These are phyloP conservation scores for Amanita exitialis DNA, from an alignment of 768 basidiomycete species.

Conservation along the genomic window DNA sequence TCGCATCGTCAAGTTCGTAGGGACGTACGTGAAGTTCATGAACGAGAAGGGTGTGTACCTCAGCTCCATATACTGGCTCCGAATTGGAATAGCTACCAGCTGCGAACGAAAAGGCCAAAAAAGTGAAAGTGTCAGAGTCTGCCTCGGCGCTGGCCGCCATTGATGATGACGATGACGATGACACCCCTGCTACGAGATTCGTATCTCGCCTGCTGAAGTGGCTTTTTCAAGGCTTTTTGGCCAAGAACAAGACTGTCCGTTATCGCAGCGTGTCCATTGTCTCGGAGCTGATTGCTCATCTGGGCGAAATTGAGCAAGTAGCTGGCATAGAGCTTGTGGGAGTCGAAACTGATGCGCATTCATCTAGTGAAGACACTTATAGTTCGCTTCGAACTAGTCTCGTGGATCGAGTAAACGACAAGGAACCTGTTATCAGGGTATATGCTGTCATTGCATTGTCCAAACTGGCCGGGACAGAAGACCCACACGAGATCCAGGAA, in stretches of 20 bases:
- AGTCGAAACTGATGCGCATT: neutral
- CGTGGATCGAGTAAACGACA: conserved; percentile 77
- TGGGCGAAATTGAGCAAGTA: conserved; percentile 85
- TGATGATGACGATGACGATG: conserved; percentile 44
- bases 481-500: conserved; percentile 40
- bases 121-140: conserved; percentile 13
- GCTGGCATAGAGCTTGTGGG: neutral
- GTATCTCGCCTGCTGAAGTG: conserved; percentile 56
- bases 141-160: conserved; percentile 20
- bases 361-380: conserved; percentile 73
- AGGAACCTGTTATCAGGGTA: conserved; percentile 73
- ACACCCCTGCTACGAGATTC: conserved; percentile 63
- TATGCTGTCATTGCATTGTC: conserved; percentile 80
- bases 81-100: conserved; percentile 4
- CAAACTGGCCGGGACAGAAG: conserved; percentile 65
- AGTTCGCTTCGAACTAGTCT: conserved; percentile 53
- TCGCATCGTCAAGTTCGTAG: conserved; percentile 77
- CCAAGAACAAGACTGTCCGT: conserved; percentile 86
- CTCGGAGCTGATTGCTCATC: conserved; percentile 75
- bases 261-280: conserved; percentile 75
- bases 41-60: conserved; percentile 70
- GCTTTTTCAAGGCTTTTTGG: conserved; percentile 72
- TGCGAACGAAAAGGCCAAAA: conserved; percentile 10
- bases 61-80: neutral
- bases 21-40: conserved; percentile 71